phyloP scores from a whole-genome alignment of 2,329 filamentous ascomycete genomes.

The Myriosclerotinia curreyana region DNA sequence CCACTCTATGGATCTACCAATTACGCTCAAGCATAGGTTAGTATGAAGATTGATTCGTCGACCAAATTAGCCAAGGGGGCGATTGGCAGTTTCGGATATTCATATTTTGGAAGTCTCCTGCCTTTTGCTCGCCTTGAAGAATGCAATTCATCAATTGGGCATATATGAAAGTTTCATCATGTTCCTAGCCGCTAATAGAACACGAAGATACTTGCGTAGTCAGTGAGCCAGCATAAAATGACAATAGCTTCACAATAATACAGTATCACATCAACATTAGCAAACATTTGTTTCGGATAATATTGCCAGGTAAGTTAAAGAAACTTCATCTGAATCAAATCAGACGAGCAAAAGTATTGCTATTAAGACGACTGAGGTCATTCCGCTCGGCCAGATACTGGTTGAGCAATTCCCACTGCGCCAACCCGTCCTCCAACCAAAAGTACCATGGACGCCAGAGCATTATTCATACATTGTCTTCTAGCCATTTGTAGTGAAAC shows the following conservation, averaged over 20 bases:
- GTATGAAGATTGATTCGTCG: neutral
- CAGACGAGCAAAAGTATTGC: conserved; percentile 34
- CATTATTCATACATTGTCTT: conserved; percentile 74
- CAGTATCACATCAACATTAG: conserved; percentile 5
- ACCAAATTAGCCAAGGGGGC: neutral
- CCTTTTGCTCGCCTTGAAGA: conserved; percentile 2
- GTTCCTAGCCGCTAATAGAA: neutral
- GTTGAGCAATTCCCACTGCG: conserved; percentile 57
- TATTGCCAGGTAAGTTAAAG: neutral
- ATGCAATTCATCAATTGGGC: conserved; percentile 14
- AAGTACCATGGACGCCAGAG: conserved; percentile 66
- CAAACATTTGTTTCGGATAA: conserved; percentile 6
- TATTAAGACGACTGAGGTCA: conserved; percentile 34
- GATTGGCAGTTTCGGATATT: neutral
- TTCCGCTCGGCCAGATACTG: conserved; percentile 53
- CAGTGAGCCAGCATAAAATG: neutral
- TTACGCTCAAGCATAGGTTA: neutral
- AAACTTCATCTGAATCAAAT: conserved; percentile 26
- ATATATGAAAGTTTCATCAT: neutral
- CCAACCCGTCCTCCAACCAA: conserved; percentile 66
- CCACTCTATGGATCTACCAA: conserved; percentile 3
- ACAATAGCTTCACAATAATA: neutral
- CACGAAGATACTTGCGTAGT: neutral
- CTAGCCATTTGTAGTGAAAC: conserved; percentile 96
- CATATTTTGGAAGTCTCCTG: neutral